Evolutionary conservation across 2,329 filamentous ascomycete genomes (phyloP), one percentile per base, ranked within the genome.

Genomic region (Penicillium sp.): DNA sequence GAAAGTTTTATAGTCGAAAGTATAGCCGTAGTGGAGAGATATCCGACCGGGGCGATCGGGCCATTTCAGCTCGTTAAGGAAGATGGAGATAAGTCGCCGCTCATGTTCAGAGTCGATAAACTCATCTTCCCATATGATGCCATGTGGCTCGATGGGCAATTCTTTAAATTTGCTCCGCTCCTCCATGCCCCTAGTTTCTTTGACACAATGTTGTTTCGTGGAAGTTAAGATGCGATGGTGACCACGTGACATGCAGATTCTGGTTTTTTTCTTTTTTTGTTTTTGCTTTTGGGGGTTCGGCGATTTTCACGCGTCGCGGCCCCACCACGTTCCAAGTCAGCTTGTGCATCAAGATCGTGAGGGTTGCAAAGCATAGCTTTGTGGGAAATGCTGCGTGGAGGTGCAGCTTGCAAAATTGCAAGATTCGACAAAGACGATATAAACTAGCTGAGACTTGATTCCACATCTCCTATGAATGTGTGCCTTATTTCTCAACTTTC

Each of bases 1-100:
- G 54, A 83, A 83, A 1, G 81, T 83, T 61, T 81, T 81, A 63
- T 83, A 83, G 70, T 80, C 78, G 61, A 83, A 83, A 0, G 78
- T 81, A 62, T 82, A 81, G 47, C 81, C 81, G 58, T 79, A 83
- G 62, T 83, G 81, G 0, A 82, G 69, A 0, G 80, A 82, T 2
- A 77, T 63, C 3, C 80, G 74, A 3, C 76, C 78, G 28, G 67
- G 59, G 26, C 76, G 72, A 5, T 69, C 68, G 33, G 77, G 78
- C 80, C 80, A 82, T 28, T 70, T 55, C 13, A 82, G 69, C 42
- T 77, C 65, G 52, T 75, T 59, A 38, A 60, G 69, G 58, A 82
- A 80, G 49, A 76, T 71, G 26, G 70, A 59, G 45, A 81, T 61
- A 2, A 81, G 75, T 1, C 65, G 50, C 24, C 65, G 59, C 61